Conservation (phyloP, 768 basidiomycete genomes). For the Rubroboletus pulcherrimus region DNA sequence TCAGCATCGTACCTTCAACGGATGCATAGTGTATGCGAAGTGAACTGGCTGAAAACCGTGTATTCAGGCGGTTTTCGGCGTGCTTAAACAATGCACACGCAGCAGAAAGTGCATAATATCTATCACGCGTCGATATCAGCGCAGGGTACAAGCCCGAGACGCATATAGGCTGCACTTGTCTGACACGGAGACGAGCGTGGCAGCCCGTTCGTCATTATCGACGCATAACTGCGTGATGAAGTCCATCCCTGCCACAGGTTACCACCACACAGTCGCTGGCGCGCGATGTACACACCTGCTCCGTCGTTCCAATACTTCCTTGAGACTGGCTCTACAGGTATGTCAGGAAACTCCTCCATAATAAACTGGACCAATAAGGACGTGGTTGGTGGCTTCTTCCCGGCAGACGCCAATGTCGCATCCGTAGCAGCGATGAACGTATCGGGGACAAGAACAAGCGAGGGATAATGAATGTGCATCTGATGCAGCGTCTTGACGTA, state of each 20-base stretch:
- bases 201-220: slow-evolving; percentile 79
- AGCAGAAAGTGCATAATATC: slow-evolving; percentile 88
- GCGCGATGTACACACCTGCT: slow-evolving; percentile 45
- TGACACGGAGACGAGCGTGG: slow-evolving; percentile 70
- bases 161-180: slow-evolving; percentile 64
- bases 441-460: slow-evolving; percentile 74
- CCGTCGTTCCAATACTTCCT: slow-evolving; percentile 86
- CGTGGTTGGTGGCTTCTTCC: slow-evolving; percentile 43
- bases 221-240: slow-evolving; percentile 75
- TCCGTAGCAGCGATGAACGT: slow-evolving; percentile 68
- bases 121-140: slow-evolving; percentile 29
- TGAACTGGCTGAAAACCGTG: slow-evolving; percentile 64
- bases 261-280: not conserved
- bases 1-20: slow-evolving; percentile 91
- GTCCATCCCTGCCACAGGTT: slow-evolving; percentile 54
- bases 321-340: slow-evolving; percentile 64
- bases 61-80: slow-evolving; percentile 65
- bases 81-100: slow-evolving; percentile 85
- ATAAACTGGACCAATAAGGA: slow-evolving; percentile 72
- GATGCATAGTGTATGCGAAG: slow-evolving; percentile 72
- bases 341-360: slow-evolving; percentile 66
- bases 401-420: slow-evolving; percentile 39
- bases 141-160: not conserved
- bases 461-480: slow-evolving; percentile 73
- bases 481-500: slow-evolving; percentile 88